These are phyloP conservation scores for Porcisia deanei DNA, from an alignment of 208 protist genomes.

Conservation along the genomic window DNA sequence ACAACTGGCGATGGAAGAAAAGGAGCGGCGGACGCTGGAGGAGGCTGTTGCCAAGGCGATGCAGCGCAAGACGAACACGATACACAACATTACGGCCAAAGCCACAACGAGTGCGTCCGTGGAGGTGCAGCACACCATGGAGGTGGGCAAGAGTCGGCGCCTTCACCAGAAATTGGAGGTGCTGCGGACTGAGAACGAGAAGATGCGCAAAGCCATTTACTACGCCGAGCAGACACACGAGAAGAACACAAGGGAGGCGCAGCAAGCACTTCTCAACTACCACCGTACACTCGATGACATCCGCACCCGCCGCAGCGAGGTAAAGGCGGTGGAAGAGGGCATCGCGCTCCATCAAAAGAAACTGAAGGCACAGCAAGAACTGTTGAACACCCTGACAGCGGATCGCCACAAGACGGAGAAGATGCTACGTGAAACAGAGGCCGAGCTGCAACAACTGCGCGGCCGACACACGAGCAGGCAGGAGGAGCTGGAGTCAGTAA, in stretches of 20 bases:
- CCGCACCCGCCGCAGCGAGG: constrained; percentile 78
- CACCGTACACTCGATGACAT: constrained; percentile 94
- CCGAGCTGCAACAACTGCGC: constrained; percentile 95
- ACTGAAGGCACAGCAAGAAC: constrained; percentile 95
- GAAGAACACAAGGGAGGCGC: constrained; percentile 74
- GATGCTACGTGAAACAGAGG: constrained; percentile 94
- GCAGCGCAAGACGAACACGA: constrained; percentile 62
- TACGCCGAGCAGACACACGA: constrained; percentile 91
- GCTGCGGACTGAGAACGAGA: constrained; percentile 90
- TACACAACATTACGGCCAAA: constrained; percentile 71
- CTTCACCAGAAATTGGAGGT: constrained; percentile 88
- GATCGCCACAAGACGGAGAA: constrained; percentile 97
- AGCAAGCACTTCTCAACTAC: constrained; percentile 80
- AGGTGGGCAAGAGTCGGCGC: constrained; percentile 89
- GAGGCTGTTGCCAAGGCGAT: constrained; percentile 59
- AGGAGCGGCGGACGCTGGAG: constrained; percentile 63
- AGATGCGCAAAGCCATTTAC: constrained; percentile 91
- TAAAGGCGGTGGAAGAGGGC: constrained; percentile 90
- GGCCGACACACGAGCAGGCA: constrained; percentile 93
- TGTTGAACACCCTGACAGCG: constrained; percentile 95
- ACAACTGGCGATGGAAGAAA: constrained; percentile 65
- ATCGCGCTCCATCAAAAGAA: constrained; percentile 91
- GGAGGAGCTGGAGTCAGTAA: constrained; percentile 93
- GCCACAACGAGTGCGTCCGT: constrained; percentile 47
- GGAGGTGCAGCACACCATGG: constrained; percentile 78